Conservation (phyloP, 345 rosid genomes). For the Eucalyptus cladocalyx region DNA sequence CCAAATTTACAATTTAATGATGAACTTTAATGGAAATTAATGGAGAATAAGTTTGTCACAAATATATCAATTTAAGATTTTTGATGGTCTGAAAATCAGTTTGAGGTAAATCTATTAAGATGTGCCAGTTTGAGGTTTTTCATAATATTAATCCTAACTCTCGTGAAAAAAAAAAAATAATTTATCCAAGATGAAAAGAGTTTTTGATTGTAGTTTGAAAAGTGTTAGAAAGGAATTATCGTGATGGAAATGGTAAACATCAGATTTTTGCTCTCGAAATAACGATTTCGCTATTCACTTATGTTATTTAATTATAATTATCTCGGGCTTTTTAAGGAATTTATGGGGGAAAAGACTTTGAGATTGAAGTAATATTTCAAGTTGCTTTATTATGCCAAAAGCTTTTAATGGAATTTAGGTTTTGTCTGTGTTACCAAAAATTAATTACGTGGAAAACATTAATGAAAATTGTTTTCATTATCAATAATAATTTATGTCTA, state of each 20-base stretch:
- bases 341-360: background rate
- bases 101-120: too few species aligned
- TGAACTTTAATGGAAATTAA: rapidly evolving
- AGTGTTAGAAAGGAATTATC: background rate
- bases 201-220: background rate
- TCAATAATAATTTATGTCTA: too few species aligned
- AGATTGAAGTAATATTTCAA: background rate
- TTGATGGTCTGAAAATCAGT: rapidly evolving
- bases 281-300: background rate
- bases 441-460: too few species aligned
- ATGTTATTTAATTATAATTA: background rate
- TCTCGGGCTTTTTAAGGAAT: background rate
- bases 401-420: background rate
- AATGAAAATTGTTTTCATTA: too few species aligned
- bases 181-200: background rate
- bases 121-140: too few species aligned
- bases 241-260: background rate
- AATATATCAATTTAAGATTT: rapidly evolving
- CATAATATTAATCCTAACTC: too few species aligned
- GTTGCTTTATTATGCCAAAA: background rate
- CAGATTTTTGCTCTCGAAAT: background rate
- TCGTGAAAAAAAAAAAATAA: background rate
- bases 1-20: too few species aligned
- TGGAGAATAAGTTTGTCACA: rapidly evolving
- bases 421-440: too few species aligned